These are phyloP conservation scores for Debaryomyces tyrocola DNA, from an alignment of 805 yeast genomes.

Conservation along the genomic window DNA sequence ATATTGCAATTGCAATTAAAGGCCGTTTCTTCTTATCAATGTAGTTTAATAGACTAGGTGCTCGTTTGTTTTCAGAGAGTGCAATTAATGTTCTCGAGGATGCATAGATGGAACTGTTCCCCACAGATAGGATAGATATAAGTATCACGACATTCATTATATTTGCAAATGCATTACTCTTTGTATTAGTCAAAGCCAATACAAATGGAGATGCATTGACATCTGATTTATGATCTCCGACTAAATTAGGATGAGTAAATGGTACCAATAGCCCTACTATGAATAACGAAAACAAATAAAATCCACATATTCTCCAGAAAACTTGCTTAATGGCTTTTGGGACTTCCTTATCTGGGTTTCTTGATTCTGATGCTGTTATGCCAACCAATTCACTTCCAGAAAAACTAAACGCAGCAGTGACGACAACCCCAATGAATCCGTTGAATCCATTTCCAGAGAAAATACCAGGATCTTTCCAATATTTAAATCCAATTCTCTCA, in stretches of 20 bases:
- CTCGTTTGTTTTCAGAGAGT: slow-evolving; percentile 21
- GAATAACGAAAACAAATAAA: slow-evolving; percentile 53
- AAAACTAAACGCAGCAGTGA: slow-evolving; percentile 22
- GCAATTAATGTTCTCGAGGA: slow-evolving; percentile 23
- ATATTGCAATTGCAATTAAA: slow-evolving; percentile 6
- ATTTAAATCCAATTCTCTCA: slow-evolving; percentile 23
- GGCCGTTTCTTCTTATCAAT: slow-evolving; percentile 11
- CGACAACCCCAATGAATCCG: slow-evolving; percentile 16
- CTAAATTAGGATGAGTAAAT: slow-evolving; percentile 9
- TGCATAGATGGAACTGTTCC: slow-evolving; percentile 23
- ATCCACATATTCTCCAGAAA: slow-evolving; percentile 70
- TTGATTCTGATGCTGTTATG: slow-evolving; percentile 46
- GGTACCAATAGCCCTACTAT: slow-evolving; percentile 12
- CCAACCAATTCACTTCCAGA: slow-evolving; percentile 16
- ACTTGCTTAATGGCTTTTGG: slow-evolving; percentile 44
- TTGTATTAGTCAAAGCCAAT: slow-evolving; percentile 20
- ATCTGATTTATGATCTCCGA: slow-evolving; percentile 9
- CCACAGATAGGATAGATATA: slow-evolving; percentile 23
- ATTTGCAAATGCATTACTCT: slow-evolving; percentile 17
- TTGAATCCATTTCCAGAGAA: slow-evolving; percentile 13
- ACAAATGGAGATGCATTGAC: slow-evolving; percentile 26
- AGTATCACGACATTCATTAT: slow-evolving; percentile 22
- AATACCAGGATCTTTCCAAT: slow-evolving; percentile 25
- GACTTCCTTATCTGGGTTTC: slow-evolving; percentile 28
- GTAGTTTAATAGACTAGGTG: slow-evolving; percentile 13